Conservation (phyloP, 768 basidiomycete genomes). For the Boletus pseudopeckii region DNA sequence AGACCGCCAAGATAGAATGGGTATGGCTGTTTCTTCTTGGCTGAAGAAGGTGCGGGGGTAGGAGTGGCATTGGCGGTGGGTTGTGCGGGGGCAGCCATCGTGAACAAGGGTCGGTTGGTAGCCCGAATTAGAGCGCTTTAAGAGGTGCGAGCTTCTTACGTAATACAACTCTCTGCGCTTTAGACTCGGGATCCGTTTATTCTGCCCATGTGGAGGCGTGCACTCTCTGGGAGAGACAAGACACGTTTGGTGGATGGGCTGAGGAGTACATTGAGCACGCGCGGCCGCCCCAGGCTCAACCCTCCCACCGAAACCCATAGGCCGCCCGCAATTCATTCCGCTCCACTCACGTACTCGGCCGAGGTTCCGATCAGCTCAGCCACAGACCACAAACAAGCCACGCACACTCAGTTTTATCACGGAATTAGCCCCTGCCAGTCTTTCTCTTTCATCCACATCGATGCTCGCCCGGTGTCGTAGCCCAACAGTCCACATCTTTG, state of each 20-base stretch:
- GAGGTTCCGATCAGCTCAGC: neutral
- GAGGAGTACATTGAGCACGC: neutral
- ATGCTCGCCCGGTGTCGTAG: constrained; percentile 11
- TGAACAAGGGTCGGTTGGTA: neutral
- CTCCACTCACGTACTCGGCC: neutral
- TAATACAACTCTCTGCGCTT: constrained; percentile 1
- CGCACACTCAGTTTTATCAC: neutral
- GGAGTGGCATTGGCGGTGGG: constrained; percentile 9
- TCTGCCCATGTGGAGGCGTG: too few relatives aligned
- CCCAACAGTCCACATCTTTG: constrained; percentile 18
- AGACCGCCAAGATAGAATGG: constrained; percentile 88
- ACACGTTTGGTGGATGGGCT: neutral
- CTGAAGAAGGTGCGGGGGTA: constrained; percentile 1
- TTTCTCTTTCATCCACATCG: too few relatives aligned
- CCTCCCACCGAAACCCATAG: neutral
- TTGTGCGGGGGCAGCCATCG: constrained; percentile 16
- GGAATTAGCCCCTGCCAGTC: neutral
- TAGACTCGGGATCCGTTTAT: too few relatives aligned
- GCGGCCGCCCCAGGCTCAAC: neutral
- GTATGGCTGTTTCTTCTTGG: constrained; percentile 63
- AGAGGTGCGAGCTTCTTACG: constrained; percentile 7
- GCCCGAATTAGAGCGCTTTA: constrained; percentile 8
- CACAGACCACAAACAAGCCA: constrained; percentile 9
- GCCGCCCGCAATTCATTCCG: neutral
- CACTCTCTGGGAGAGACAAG: neutral